These are phyloP conservation scores for Alternaria dauci DNA, from an alignment of 2,329 filamentous ascomycete genomes.

Conservation along the genomic window DNA sequence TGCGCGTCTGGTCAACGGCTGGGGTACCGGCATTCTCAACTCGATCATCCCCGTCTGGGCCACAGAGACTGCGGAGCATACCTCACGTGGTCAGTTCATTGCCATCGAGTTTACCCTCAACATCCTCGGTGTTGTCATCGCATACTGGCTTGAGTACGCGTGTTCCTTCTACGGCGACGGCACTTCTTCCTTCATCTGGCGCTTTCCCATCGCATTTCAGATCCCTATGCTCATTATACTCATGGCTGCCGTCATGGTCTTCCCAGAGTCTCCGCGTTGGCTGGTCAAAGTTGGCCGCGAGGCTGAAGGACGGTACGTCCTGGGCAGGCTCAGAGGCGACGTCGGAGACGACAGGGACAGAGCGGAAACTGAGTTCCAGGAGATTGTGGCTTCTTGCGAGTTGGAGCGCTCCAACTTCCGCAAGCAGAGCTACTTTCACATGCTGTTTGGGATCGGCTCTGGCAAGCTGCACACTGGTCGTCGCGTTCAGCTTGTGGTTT, in stretches of 20 bases:
- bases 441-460: constrained; percentile 72
- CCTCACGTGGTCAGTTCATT: constrained; percentile 72
- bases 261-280: constrained; percentile 75
- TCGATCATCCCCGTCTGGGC: constrained; percentile 76
- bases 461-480: constrained; percentile 72
- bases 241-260: constrained; percentile 67
- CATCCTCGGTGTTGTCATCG: constrained; percentile 72
- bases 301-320: constrained; percentile 72
- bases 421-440: constrained; percentile 68
- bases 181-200: constrained; percentile 67
- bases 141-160: constrained; percentile 64
- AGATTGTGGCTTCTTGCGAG: constrained; percentile 70
- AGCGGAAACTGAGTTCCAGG: constrained; percentile 63
- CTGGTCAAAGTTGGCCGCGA: constrained; percentile 71
- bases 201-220: constrained; percentile 75
- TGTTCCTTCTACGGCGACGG: constrained; percentile 68
- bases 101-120: constrained; percentile 78
- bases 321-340: constrained; percentile 69
- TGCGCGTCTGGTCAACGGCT: constrained; percentile 68
- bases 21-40: constrained; percentile 74
- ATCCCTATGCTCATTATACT: constrained; percentile 69
- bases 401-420: constrained; percentile 61
- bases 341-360: constrained; percentile 60
- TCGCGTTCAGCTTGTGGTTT: constrained; percentile 73
- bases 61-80: constrained; percentile 73